Conservation (phyloP, 2,329 filamentous ascomycete genomes). For the Ascosphaera acerosa region DNA sequence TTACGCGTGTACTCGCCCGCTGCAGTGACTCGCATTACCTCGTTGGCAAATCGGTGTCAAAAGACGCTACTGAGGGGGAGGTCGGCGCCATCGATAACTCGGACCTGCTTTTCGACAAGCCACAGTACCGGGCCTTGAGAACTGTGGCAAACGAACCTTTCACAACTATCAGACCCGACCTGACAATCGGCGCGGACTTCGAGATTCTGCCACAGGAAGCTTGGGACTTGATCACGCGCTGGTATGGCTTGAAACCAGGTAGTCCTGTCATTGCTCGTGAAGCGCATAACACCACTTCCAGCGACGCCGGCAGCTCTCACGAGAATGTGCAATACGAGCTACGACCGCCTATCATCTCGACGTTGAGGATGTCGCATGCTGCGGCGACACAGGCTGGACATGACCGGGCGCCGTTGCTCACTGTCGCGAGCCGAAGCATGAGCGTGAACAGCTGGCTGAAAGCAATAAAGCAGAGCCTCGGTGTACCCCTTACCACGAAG, state of each 20-base stretch:
- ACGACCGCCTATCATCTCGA: slow-evolving; percentile 58
- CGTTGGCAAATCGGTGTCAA: slow-evolving; percentile 16
- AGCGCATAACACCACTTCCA: slow-evolving; percentile 47
- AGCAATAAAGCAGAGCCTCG: slow-evolving; percentile 40
- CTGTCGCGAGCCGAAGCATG: slow-evolving; percentile 46
- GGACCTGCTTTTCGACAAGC: slow-evolving; percentile 41
- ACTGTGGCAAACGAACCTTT: slow-evolving; percentile 28
- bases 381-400: slow-evolving; percentile 34
- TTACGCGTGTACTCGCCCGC: slow-evolving; percentile 43
- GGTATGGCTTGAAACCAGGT: slow-evolving; percentile 52
- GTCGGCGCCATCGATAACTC: slow-evolving; percentile 73
- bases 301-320: slow-evolving; percentile 24
- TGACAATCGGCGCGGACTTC: slow-evolving; percentile 40
- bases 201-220: slow-evolving; percentile 53
- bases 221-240: slow-evolving; percentile 56
- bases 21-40: slow-evolving; percentile 24
- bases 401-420: slow-evolving; percentile 34
- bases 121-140: background rate
- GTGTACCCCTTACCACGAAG: slow-evolving; percentile 43
- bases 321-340: slow-evolving; percentile 59
- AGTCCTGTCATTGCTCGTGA: slow-evolving; percentile 48
- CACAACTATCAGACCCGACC: slow-evolving; percentile 45
- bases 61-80: slow-evolving; percentile 33
- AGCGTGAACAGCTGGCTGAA: slow-evolving; percentile 51
- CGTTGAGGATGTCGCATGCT: slow-evolving; percentile 49